Evolutionary conservation across 805 yeast genomes (phyloP), one percentile per base, ranked within the genome.

Genomic region (Saccharomyces jurei): DNA sequence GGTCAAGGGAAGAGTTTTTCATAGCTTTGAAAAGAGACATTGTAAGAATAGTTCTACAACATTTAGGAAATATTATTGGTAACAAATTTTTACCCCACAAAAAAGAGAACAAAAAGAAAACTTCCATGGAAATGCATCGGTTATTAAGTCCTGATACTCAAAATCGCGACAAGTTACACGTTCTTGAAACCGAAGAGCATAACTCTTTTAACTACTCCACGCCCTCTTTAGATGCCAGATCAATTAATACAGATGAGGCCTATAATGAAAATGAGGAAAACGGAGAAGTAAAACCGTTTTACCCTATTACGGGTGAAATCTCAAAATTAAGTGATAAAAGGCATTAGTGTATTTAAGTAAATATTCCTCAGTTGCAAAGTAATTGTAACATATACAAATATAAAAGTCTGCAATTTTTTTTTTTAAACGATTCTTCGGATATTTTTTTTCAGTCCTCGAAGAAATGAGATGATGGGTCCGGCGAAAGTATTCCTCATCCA

Each of bases 1-100:
- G 88, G 87, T 79, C 84, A 0, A 72, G 77, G 29, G 77, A 79
- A 51, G 89, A 84, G 54, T 73, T 84, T 54, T 70, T 78, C 31
- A 61, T 76, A 13, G 75, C 78, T 29, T 63, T 84, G 47, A 78
- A 79, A 56, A 80, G 76, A 59, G 86, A 82, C 60, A 68, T 84
- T n/a, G 71, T 81, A 48, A 81, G 77, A 60, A 71, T 81, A 6
- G 77, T 84, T 17, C 64, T 83, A 49, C 75, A 73, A 46, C 86
- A 84, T 59, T 71, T 81, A 5, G 89, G 89, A 6, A 76, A 77
- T 59, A 80, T 84, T 53, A 69, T 84, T 46, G 82, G 83, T 4
- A 84, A 83, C 62, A 83, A 84, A 61, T 74, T 84, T 58, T 75
- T 77, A 57, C 74, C 71, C 41, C 79, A 74, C 60, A 72, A 73